These are phyloP conservation scores for Phytophthora pinifolia DNA, from an alignment of 352 stramenopile genomes.

Conservation along the genomic window DNA sequence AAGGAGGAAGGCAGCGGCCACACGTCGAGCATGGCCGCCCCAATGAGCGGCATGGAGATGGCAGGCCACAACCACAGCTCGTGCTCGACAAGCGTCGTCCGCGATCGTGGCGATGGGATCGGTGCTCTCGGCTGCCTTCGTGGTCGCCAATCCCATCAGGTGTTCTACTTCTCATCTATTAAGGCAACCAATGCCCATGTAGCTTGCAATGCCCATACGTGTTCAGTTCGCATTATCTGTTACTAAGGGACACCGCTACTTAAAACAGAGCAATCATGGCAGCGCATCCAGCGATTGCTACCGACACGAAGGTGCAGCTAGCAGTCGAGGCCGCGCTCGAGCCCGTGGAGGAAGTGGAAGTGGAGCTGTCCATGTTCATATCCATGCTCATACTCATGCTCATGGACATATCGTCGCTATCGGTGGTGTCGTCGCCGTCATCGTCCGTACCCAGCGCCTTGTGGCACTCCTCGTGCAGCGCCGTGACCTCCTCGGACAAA, in stretches of 20 bases:
- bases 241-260: not conserved
- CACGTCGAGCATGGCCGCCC: not conserved
- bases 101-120: constrained; percentile 14
- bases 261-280: constrained; percentile 16
- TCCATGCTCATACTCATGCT: constrained; percentile 26
- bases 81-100: constrained; percentile 8
- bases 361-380: constrained; percentile 27
- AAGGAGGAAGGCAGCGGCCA: constrained; percentile 2
- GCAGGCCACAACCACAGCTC: constrained; percentile 8
- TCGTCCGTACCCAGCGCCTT: constrained; percentile 22
- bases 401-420: constrained; percentile 33
- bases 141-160: constrained; percentile 6
- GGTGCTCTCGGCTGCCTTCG: constrained; percentile 17
- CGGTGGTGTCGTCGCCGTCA: constrained; percentile 7
- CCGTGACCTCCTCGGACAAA: constrained; percentile 38
- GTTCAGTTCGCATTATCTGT: too few species aligned
- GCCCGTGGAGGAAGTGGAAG: constrained; percentile 10
- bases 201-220: not conserved
- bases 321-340: constrained; percentile 22
- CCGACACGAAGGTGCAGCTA: constrained; percentile 4
- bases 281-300: constrained; percentile 7
- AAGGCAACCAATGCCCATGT: not conserved
- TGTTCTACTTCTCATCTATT: not conserved
- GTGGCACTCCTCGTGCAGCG: constrained; percentile 52
- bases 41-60: constrained; percentile 28